A percentile compares a stretch with the other conserved stretches of the same genome.
phyloP scores from a whole-genome alignment of 345 rosid species.

The Gossypium australe region DNA sequence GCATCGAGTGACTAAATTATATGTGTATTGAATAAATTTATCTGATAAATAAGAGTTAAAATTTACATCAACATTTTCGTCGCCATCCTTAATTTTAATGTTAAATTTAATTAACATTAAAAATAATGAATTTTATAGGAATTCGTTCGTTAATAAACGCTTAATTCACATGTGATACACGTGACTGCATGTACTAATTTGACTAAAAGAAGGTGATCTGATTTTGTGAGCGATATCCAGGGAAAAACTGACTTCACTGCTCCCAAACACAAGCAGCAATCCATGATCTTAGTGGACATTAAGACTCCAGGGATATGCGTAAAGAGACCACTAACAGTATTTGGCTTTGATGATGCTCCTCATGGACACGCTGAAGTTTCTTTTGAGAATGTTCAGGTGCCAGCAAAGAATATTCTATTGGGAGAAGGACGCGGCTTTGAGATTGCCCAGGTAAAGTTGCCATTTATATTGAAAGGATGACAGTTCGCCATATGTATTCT shows the following conservation, averaged over 20 bases:
- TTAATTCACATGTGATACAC: neutral
- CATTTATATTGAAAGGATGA: neutral
- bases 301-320: constrained; percentile 64
- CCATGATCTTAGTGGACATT: constrained; percentile 89
- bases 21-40: neutral
- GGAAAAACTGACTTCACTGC: constrained; percentile 86
- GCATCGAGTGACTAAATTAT: neutral
- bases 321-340: constrained; percentile 79
- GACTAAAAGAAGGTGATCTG: neutral
- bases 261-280: constrained; percentile 84
- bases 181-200: neutral
- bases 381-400: constrained; percentile 71
- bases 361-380: constrained; percentile 94
- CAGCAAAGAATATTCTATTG: constrained; percentile 75
- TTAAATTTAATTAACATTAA: neutral
- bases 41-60: neutral
- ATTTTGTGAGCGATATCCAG: constrained; percentile 34
- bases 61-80: neutral
- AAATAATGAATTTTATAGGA: neutral
- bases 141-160: neutral
- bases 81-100: neutral
- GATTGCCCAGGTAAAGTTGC: constrained; percentile 81
- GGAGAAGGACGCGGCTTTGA: constrained; percentile 99
- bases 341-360: constrained; percentile 97
- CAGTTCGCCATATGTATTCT: neutral